Evolutionary conservation across 495 filamentous ascomycete genomes (phyloP), one percentile per base, ranked within the genome.

Genomic region (Hypoxylon fragiforme): DNA sequence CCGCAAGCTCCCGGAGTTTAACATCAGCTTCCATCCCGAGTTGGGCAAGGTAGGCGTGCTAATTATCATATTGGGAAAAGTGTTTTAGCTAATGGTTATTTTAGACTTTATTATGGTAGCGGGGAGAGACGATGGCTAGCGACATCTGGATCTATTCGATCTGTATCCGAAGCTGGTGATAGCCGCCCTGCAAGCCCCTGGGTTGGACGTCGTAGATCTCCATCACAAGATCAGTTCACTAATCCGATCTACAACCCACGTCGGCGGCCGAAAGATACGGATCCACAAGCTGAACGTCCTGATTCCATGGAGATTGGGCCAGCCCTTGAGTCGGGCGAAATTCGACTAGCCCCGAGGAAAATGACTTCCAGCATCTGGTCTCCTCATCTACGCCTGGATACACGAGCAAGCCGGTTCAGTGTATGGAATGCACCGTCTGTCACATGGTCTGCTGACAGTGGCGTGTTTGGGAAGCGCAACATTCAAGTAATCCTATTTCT

Each of bases 401-500:
- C 81, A 50, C 72, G 81, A 13, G 77, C 75, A 21, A 77, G 72
- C 32, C 68, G 75, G 24, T 76, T 77, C 50, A 81, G 77, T 65
- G 67, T 80, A 8, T 90, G 88, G 86, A 79, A 80, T 43, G 82
- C 88, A 13, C 88, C 88, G 2, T 86, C 83, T 6, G 66, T 91
- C 30, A 85, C 84, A 50, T 89, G 82, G 71, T 77, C 74, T 15
- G 72, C 79, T 54, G 70, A 83, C 56, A 75, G 80, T 15, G 64
- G 84, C 8, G 44, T 84, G 3, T 75, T 87, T 61, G 86, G 84
- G 32, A 81, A 82, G 37, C 77, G 89, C 45, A 92, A 92, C 69
- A 70, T 83, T 28, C 94, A 98, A 70, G 82, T 97, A 12, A 72
- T 94, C 62, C 73, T 91, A n/a, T 98, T 98, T 68, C 85, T 86